Base-by-base conservation (phyloP, 306 rosid genomes). In the Crotalaria pallida region DNA sequence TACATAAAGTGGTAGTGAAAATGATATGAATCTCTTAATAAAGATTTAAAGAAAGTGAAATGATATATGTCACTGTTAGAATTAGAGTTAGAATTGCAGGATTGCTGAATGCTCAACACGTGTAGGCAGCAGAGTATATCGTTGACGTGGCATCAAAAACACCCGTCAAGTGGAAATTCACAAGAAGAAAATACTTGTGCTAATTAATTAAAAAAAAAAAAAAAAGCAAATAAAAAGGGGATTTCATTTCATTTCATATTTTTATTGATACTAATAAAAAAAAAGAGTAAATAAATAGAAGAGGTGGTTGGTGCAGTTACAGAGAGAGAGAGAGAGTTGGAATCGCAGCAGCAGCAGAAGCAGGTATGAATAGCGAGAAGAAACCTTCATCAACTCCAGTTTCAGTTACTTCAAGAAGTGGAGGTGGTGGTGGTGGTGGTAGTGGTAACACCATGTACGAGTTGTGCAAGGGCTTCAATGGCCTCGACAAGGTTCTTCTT, bases 401-500 rank as follows among this genome's bases (percentile, higher is more conserved):
- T 59, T 23, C 78, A 1, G 5, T 67, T 59, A 17, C 71, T 59
- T 44, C 40, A 10, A 34, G 29, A 7, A 31, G 36, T 31, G 7
- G 36, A 4, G 6, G 36, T 31, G 6, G 5, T 31, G n/a, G 81
- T 17, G 57, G 29, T 34, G 6, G 36, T 31, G 7, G 36, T 31
- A 31, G 36, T 31, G 6, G 5, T 31, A 31, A 5, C 6, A 8
- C 1, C 8, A 26, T 26, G 52, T 33, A 88, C 82, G 85, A 86
- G 85, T 38, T 72, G 51, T 27, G 65, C 73, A 88, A 81, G 52
- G 97, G 89, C 78, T 3, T 69, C 80, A 86, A 86, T 84, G 95
- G 90, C 69, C 82, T 82, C 69, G 81, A 85, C 41, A 85, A 85
- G 78, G 59, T 86, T 59, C 69, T 88, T 13, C 84, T 78, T 41